phyloP scores from a whole-genome alignment of 148 eudicot species.

The Rhododendron vialii region DNA sequence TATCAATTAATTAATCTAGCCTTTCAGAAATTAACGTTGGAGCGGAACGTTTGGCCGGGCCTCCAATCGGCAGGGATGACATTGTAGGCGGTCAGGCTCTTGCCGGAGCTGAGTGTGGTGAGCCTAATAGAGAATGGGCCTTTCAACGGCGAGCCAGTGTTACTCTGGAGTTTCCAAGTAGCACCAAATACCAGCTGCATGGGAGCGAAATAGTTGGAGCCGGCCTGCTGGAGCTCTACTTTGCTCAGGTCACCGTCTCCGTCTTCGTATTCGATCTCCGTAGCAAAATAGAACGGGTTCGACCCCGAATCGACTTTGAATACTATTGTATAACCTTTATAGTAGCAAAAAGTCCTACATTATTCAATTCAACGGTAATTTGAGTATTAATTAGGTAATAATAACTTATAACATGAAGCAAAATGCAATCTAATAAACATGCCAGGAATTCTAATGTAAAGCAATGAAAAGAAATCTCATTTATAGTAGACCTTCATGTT shows the following conservation, averaged over 20 bases:
- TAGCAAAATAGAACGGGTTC: constrained; percentile 45
- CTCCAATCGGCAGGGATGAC: constrained; percentile 55
- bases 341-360: constrained; percentile 51
- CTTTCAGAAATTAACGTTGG: constrained; percentile 48
- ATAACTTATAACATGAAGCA: no score
- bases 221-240: constrained; percentile 38
- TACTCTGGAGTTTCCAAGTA: constrained; percentile 30
- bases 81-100: constrained; percentile 30
- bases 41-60: constrained; percentile 53
- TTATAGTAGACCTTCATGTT: no score
- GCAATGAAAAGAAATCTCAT: no score
- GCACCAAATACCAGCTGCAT: constrained; percentile 60
- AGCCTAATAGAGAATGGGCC: constrained; percentile 56
- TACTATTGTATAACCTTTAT: constrained; percentile 33
- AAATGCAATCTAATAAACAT: no score
- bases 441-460: no score
- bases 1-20: no score
- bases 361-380: background rate
- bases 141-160: constrained; percentile 4
- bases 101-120: constrained; percentile 27
- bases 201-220: background rate
- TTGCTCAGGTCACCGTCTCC: constrained; percentile 40
- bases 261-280: constrained; percentile 34
- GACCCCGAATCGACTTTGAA: constrained; percentile 56
- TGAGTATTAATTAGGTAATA: background rate